phyloP scores from a whole-genome alignment of 2,329 filamentous ascomycete genomes.

The Capronia epimyces region DNA sequence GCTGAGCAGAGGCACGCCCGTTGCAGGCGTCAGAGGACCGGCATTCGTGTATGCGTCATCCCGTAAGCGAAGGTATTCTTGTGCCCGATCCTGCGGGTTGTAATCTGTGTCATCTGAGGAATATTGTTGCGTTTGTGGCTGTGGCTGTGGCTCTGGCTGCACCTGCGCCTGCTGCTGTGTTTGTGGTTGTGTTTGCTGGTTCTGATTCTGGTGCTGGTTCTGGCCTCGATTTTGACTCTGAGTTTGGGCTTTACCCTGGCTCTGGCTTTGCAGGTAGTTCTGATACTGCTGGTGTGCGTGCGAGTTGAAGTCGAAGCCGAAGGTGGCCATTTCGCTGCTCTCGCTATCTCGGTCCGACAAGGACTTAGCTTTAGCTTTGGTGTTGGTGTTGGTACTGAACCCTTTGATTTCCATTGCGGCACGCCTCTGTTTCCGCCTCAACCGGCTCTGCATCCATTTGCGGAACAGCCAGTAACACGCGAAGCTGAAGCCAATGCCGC shows the following conservation, averaged over 20 bases:
- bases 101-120: not conserved
- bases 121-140: constrained; percentile 1
- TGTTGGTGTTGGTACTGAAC: not conserved
- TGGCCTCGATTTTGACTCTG: too few relatives aligned
- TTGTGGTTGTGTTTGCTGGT: not conserved
- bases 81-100: not conserved
- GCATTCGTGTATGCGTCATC: constrained; percentile 7
- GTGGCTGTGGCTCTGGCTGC: not conserved
- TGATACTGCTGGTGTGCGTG: constrained; percentile 13
- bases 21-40: constrained; percentile 14
- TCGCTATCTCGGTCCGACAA: not conserved
- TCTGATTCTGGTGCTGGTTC: too few relatives aligned
- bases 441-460: constrained; percentile 13
- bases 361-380: constrained; percentile 7
- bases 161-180: not conserved
- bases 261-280: constrained; percentile 8
- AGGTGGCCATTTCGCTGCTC: constrained; percentile 15
- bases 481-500: constrained; percentile 29
- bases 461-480: constrained; percentile 17
- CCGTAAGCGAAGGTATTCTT: constrained; percentile 11
- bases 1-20: constrained; percentile 12
- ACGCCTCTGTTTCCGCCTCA: constrained; percentile 2
- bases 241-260: not conserved
- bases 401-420: constrained; percentile 8
- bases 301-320: constrained; percentile 19